These are phyloP conservation scores for Psidium guajava DNA, from an alignment of 345 rosid genomes.

Conservation along the genomic window DNA sequence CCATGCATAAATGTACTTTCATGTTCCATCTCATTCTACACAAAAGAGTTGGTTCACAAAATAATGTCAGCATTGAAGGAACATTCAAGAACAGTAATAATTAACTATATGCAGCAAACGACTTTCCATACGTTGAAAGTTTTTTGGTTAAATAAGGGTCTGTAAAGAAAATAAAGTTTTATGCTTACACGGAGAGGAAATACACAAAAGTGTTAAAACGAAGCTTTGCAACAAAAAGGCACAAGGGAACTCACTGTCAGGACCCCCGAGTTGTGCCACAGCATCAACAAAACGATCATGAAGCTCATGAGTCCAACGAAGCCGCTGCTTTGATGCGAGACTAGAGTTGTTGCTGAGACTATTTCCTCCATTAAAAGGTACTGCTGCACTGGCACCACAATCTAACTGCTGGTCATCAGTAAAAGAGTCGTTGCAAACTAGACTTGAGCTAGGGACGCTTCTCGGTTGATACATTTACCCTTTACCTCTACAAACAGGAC, in stretches of 20 bases:
- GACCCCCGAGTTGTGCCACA: slow-evolving; percentile 95
- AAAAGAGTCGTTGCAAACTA: slow-evolving; percentile 25
- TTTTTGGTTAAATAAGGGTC: background rate
- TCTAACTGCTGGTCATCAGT: slow-evolving; percentile 41
- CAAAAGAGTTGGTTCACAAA: background rate
- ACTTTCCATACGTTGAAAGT: background rate
- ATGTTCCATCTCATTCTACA: background rate
- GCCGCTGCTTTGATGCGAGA: slow-evolving; percentile 89
- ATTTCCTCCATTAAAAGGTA: slow-evolving; percentile 48
- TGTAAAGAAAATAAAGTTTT: background rate
- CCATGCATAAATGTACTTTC: background rate
- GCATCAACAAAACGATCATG: slow-evolving; percentile 93
- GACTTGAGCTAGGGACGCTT: slow-evolving; percentile 24
- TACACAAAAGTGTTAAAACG: background rate
- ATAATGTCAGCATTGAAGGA: background rate
- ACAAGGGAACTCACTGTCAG: slow-evolving; percentile 60
- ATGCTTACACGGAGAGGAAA: background rate
- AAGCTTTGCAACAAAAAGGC: background rate
- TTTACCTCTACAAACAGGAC: slow-evolving; percentile 17
- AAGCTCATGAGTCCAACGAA: slow-evolving; percentile 22
- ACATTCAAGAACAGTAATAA: background rate
- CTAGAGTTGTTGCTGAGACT: slow-evolving; percentile 39
- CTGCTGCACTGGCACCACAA: slow-evolving; percentile 40
- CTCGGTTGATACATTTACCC: slow-evolving; percentile 32
- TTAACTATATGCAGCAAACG: background rate